Base-by-base conservation (phyloP, 805 yeast species). In the Candida tallmaniae region DNA sequence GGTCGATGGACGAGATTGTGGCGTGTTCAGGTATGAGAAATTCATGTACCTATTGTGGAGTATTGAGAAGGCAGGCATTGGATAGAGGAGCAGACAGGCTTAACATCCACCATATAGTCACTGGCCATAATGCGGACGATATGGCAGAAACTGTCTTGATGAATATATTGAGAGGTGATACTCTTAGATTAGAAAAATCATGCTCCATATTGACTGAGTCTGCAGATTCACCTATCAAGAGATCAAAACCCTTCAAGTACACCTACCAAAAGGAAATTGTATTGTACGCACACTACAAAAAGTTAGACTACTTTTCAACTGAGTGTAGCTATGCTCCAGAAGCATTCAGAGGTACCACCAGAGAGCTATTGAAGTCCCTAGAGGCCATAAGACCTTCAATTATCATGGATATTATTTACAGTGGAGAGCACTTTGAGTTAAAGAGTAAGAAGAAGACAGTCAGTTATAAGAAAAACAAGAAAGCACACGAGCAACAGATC, bases 1-100 rank as follows among this genome's bases (percentile, higher is more conserved):
- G 99, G 99, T 86, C 95, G 9, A 93, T 93, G 99, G 99, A 93
- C 65, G 94, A 87, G 50, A 87, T 93, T 33, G 99, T 93, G 1
- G 79, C 89, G 1, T 85, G 93, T 54, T 93, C 96, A 1, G 97
- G 97, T 5, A 81, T 85, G 23, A 72, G 95, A 54, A 87, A 87
- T 47, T 85, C 95, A 54, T 93, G 99, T 60, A 93, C 99, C 0
- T 93, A 93, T 54, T 93, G 99, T 66, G 99, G 99, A 32, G 98
- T 93, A 5, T 76, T 93, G 37, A 71, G 99, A 60, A 74, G 99
- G 47, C 99, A 93, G 60, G 97, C 98, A 0, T 62, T 93, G 31
- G 99, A 93, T 57, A 70, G 99, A 46, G 99, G 98, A 2, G 96
- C 97, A 2, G 80, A 84, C 8, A 83, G 80, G 52, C 61, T 90